Percentiles rank a stretch among this genome's conserved stretches.
Evolutionary conservation across 108 stramenopile genomes (phyloP).

Genomic region (Bacterosira constricta): DNA sequence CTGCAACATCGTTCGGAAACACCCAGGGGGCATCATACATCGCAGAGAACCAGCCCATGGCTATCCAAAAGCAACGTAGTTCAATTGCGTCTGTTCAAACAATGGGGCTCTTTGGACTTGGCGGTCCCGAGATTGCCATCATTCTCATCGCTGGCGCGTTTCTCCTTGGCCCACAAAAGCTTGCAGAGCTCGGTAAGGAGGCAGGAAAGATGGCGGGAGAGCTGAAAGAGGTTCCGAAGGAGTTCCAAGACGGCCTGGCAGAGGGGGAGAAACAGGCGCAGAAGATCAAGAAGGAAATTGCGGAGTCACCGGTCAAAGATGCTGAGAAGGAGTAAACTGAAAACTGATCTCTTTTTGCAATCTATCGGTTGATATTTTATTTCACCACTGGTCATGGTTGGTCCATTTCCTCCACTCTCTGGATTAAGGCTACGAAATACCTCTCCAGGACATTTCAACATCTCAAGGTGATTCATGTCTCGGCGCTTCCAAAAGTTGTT

Average conservation of each 20-base stretch:
- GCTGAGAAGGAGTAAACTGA: slow-evolving; percentile 42
- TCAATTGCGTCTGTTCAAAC: slow-evolving; percentile 83
- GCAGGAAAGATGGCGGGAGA: slow-evolving; percentile 96
- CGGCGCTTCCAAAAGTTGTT: not conserved
- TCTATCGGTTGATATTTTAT: not conserved
- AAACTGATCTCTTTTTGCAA: not conserved
- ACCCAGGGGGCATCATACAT: slow-evolving; percentile 42
- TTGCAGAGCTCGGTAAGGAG: slow-evolving; percentile 91
- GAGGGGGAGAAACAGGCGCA: slow-evolving; percentile 88
- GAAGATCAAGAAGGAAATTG: slow-evolving; percentile 61
- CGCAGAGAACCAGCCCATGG: slow-evolving; percentile 36
- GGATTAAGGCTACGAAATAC: not conserved
- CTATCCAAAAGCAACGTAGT: slow-evolving; percentile 60
- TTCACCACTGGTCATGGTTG: not conserved
- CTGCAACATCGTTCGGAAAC: slow-evolving; percentile 18
- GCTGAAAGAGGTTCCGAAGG: slow-evolving; percentile 93
- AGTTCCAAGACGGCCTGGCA: slow-evolving; percentile 91
- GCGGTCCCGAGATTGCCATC: slow-evolving; percentile 92
- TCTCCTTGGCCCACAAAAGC: slow-evolving; percentile 91
- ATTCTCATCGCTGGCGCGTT: slow-evolving; percentile 92
- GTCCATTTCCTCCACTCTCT: not conserved
- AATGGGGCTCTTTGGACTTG: slow-evolving; percentile 92
- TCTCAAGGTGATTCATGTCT: not conserved
- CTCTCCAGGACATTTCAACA: not conserved
- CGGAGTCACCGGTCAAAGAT: slow-evolving; percentile 38